Percentiles rank a stretch among this genome's conserved stretches.
Conservation (phyloP, 441 rosid species). For the Arabidopsis hybrid region DNA sequence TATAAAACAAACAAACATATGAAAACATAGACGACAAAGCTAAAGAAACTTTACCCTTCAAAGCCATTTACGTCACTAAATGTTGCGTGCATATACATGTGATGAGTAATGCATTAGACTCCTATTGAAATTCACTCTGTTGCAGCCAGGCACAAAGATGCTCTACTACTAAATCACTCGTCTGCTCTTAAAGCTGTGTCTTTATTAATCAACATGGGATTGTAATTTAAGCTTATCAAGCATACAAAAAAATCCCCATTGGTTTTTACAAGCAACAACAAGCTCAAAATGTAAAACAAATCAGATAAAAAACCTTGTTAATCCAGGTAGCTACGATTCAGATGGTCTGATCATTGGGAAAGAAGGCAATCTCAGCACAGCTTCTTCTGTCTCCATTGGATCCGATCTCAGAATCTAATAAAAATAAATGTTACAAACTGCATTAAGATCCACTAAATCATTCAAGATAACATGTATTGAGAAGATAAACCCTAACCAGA, state of each 20-base stretch:
- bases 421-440: background rate
- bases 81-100: background rate
- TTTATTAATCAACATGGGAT: background rate
- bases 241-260: background rate
- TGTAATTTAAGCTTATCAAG: conserved; percentile 16
- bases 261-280: conserved; percentile 4
- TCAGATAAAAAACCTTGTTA: background rate
- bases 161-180: background rate
- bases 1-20: background rate
- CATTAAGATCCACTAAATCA: background rate
- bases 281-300: background rate
- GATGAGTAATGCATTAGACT: background rate
- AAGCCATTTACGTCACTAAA: background rate
- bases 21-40: background rate
- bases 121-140: conserved; percentile 13
- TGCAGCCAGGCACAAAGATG: background rate
- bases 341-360: conserved; percentile 42
- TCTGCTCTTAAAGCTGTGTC: background rate
- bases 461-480: background rate
- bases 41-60: background rate
- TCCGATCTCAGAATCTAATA: conserved; percentile 78
- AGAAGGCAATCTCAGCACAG: conserved; percentile 76
- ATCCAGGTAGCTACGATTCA: background rate
- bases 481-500: background rate
- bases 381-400: conserved; percentile 84